Percentiles rank a stretch among this genome's conserved stretches.
Evolutionary conservation across 2,329 filamentous ascomycete genomes (phyloP).

Genomic region (Diaporthe aspalathi): DNA sequence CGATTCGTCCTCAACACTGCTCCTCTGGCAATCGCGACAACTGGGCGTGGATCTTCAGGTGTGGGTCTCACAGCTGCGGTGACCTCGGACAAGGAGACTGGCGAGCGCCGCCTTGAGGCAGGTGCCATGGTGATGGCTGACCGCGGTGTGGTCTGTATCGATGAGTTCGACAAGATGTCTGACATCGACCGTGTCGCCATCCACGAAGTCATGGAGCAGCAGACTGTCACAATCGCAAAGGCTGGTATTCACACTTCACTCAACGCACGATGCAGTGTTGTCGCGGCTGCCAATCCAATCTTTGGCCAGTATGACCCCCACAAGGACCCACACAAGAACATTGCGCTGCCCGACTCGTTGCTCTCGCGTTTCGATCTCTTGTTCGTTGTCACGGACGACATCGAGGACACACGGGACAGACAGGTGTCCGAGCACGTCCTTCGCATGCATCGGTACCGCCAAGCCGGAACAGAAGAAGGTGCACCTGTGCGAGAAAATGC

Average conservation of each 20-base stretch:
- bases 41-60: conserved; percentile 94
- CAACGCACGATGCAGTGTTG: conserved; percentile 95
- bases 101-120: conserved; percentile 92
- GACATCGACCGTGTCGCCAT: conserved; percentile 98
- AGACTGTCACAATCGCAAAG: conserved; percentile 98
- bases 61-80: conserved; percentile 98
- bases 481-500: conserved; percentile 91
- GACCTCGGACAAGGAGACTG: conserved; percentile 96
- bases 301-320: conserved; percentile 99
- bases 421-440: conserved; percentile 96
- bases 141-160: conserved; percentile 96
- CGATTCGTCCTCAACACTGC: conserved; percentile 98
- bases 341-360: conserved; percentile 94
- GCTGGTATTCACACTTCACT: conserved; percentile 97
- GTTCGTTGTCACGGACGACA: conserved; percentile 98
- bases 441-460: conserved; percentile 95
- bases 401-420: conserved; percentile 91
- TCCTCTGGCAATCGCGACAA: conserved; percentile 95
- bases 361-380: conserved; percentile 98
- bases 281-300: conserved; percentile 96
- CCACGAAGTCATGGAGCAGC: conserved; percentile 99
- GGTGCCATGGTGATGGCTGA: conserved; percentile 99
- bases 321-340: conserved; percentile 99
- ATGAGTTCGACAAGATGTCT: conserved; percentile 99
- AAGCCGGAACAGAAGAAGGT: conserved; percentile 92